Evolutionary conservation across 176 grass and related monocot genomes (phyloP).

Genomic region (Ampelocalamus luodianensis): DNA sequence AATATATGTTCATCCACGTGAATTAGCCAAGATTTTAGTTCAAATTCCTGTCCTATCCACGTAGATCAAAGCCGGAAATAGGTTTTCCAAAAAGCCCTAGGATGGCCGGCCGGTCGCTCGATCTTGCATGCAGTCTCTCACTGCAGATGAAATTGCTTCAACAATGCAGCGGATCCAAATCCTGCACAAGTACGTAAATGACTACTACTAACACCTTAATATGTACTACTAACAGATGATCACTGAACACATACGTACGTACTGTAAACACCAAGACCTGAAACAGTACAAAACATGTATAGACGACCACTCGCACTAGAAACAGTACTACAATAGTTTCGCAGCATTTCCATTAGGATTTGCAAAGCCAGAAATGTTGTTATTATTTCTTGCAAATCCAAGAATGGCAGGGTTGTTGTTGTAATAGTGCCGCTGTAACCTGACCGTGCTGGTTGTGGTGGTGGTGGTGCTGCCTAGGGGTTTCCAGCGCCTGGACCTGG

Average conservation of each 20-base stretch:
- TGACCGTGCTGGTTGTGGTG: conserved; percentile 22
- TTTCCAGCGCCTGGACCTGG: conserved; percentile 83
- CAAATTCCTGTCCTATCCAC: too few species aligned
- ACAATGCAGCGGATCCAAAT: conserved; percentile 30
- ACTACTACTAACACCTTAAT: background rate
- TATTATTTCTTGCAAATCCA: conserved; percentile 43
- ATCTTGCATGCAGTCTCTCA: background rate
- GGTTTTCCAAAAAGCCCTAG: too few species aligned
- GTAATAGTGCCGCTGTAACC: conserved; percentile 27
- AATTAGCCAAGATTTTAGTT: too few species aligned
- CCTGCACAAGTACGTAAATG: background rate
- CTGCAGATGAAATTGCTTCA: background rate
- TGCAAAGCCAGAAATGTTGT: conserved; percentile 40
- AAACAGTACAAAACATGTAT: conserved; percentile 42
- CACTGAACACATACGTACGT: background rate
- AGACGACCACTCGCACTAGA: conserved; percentile 6
- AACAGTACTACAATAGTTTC: conserved; percentile 37
- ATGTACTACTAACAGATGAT: background rate
- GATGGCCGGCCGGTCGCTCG: background rate
- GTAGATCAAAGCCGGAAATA: too few species aligned
- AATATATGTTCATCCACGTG: too few species aligned
- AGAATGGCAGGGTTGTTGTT: conserved; percentile 8
- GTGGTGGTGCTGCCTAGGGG: conserved; percentile 45
- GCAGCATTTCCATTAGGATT: conserved; percentile 42
- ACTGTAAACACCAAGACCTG: conserved; percentile 5